Percentiles rank a stretch among this genome's conserved stretches.
Evolutionary conservation across 331 rosid genomes (phyloP).

Genomic region (Quercus lobata): DNA sequence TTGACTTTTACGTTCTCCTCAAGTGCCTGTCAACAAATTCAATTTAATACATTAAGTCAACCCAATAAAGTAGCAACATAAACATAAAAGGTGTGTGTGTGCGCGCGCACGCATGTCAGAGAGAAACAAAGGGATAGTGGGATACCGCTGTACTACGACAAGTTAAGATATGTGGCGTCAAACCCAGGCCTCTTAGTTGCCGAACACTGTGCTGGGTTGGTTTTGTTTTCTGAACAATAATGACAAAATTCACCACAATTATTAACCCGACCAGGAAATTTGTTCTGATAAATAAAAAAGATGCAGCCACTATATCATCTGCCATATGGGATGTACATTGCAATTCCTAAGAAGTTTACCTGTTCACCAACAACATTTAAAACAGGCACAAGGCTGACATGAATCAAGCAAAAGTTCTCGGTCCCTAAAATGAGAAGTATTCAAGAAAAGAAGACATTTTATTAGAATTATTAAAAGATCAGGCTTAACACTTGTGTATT

Average conservation of each 20-base stretch:
- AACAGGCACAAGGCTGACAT: slow-evolving; percentile 98
- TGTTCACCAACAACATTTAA: slow-evolving; percentile 93
- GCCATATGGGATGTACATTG: slow-evolving; percentile 1
- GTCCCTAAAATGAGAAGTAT: slow-evolving; percentile 48
- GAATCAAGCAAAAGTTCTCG: slow-evolving; percentile 80
- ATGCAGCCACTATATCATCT: slow-evolving; percentile 3
- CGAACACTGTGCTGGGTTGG: slow-evolving; percentile 99
- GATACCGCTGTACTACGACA: slow-evolving; percentile 89
- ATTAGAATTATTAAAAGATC: neutral
- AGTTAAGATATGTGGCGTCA: slow-evolving; percentile 75
- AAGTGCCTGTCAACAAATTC: slow-evolving; percentile 46
- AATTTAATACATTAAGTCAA: slow-evolving; percentile 15
- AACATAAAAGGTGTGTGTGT: neutral
- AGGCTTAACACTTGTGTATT: neutral
- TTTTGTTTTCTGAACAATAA: slow-evolving; percentile 73
- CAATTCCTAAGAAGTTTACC: slow-evolving; percentile 31
- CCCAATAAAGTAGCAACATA: neutral
- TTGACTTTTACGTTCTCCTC: slow-evolving; percentile 64
- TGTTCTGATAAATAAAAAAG: neutral
- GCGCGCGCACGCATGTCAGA: neutral
- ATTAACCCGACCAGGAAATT: neutral
- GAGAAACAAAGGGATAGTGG: slow-evolving; percentile 16
- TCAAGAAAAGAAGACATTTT: neutral
- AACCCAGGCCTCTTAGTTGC: slow-evolving; percentile 68
- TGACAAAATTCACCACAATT: slow-evolving; percentile 10